A percentile compares a stretch with the other conserved stretches of the same genome.
Evolutionary conservation across 331 rosid genomes (phyloP).

Genomic region (Rosa hybrid): DNA sequence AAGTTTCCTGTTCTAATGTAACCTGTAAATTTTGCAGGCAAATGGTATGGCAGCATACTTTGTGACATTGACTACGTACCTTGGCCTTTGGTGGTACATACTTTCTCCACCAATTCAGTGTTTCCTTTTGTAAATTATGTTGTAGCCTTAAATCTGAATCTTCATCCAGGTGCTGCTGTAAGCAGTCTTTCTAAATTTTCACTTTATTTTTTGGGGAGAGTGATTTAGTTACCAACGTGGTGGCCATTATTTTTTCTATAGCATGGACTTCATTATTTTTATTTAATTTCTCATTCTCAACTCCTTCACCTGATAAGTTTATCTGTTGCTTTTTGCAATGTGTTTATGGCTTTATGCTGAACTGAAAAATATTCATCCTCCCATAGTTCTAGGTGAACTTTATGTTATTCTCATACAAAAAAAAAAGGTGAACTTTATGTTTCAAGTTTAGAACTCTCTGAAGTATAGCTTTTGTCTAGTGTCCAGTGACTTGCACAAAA

Average conservation of each 20-base stretch:
- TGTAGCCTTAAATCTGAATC: not conserved
- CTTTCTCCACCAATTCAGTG: constrained; percentile 8
- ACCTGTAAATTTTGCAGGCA: constrained; percentile 51
- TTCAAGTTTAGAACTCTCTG: not conserved
- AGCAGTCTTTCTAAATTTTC: not conserved
- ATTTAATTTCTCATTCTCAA: not conserved
- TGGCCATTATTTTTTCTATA: not conserved
- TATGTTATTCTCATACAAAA: not conserved
- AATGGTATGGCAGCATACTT: constrained; percentile 78
- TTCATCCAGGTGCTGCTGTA: not conserved
- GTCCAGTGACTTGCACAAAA: not conserved
- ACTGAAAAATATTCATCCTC: not conserved
- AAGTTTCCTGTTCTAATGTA: not conserved
- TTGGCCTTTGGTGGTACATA: constrained; percentile 86
- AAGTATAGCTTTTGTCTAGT: not conserved
- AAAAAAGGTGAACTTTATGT: not conserved
- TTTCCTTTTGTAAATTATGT: constrained; percentile 1
- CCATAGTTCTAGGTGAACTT: not conserved
- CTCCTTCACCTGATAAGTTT: not conserved
- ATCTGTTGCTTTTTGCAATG: not conserved
- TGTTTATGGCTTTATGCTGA: not conserved
- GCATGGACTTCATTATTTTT: not conserved
- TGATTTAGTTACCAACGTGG: not conserved
- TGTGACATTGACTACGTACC: constrained; percentile 67
- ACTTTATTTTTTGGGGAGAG: not conserved